Evolutionary conservation across 2,329 filamentous ascomycete genomes (phyloP).

Genomic region (Xylaria polymorpha): DNA sequence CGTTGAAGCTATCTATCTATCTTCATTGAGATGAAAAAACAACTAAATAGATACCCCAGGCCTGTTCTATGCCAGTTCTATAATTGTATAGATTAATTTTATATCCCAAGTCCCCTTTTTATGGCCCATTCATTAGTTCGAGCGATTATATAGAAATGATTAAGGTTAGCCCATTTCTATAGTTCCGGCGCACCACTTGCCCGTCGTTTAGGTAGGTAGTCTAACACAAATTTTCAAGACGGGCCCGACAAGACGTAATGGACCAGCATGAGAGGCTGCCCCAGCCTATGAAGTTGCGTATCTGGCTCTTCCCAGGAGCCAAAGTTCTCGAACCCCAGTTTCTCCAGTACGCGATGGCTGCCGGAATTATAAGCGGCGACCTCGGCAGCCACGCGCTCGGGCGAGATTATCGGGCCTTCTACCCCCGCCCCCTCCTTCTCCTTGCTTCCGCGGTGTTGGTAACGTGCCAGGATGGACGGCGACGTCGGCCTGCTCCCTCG

Average conservation of each 20-base stretch:
- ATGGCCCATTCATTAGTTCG: no score
- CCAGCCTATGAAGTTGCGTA: constrained; percentile 42
- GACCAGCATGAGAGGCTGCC: constrained; percentile 40
- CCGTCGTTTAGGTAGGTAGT: no score
- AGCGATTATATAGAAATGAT: neutral
- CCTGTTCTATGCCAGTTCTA: no score
- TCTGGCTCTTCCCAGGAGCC: constrained; percentile 45
- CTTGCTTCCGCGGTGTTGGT: neutral
- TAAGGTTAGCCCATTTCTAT: neutral
- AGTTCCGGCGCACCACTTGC: neutral
- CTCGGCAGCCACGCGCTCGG: constrained; percentile 42
- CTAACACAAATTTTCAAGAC: neutral
- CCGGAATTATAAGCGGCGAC: constrained; percentile 40
- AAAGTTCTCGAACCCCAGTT: constrained; percentile 45
- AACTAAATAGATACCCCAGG: neutral
- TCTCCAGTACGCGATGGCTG: constrained; percentile 45
- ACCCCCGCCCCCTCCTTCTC: neutral
- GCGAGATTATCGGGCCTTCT: neutral
- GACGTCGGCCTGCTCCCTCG: constrained; percentile 26
- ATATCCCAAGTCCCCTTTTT: neutral
- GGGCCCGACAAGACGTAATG: constrained; percentile 33
- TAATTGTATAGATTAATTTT: no score
- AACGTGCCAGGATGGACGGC: constrained; percentile 29
- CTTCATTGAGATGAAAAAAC: neutral
- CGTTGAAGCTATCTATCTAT: no score